Conservation (phyloP, 2,329 filamentous ascomycete species). For the Ophiostoma sp. region DNA sequence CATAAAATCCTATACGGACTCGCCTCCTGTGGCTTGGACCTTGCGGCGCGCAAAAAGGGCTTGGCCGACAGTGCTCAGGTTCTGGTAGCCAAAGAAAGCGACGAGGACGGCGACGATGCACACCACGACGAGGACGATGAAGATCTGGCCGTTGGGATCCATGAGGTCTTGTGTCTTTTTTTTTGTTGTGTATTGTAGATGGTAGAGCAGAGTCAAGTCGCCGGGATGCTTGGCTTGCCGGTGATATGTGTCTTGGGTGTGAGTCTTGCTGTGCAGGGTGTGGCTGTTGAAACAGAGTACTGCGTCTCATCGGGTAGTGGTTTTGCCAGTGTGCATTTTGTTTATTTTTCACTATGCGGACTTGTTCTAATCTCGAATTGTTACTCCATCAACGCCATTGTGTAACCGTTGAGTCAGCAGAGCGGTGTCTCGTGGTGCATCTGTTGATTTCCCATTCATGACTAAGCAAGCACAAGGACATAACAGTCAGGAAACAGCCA, state of each 20-base stretch:
- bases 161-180: constrained; percentile 16
- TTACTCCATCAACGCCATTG: constrained; percentile 2
- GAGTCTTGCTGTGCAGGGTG: not conserved
- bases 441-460: not conserved
- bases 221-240: not conserved
- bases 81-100: constrained; percentile 29
- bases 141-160: constrained; percentile 31
- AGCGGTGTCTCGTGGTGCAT: not conserved
- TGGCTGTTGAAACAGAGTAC: not conserved
- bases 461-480: not conserved
- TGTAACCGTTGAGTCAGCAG: not conserved
- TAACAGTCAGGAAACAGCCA: not conserved
- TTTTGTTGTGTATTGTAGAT: not conserved
- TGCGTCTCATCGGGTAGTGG: not conserved
- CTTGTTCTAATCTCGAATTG: not conserved
- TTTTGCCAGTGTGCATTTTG: not conserved
- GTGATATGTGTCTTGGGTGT: not conserved
- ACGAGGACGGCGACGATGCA: constrained; percentile 27
- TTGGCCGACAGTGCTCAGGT: constrained; percentile 30
- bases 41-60: constrained; percentile 25
- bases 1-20: not conserved
- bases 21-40: not conserved
- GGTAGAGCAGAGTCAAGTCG: not conserved
- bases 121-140: constrained; percentile 32
- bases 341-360: not conserved